Evolutionary conservation across 495 filamentous ascomycete species (phyloP).

Genomic region (Aspergillus egyptiacus): DNA sequence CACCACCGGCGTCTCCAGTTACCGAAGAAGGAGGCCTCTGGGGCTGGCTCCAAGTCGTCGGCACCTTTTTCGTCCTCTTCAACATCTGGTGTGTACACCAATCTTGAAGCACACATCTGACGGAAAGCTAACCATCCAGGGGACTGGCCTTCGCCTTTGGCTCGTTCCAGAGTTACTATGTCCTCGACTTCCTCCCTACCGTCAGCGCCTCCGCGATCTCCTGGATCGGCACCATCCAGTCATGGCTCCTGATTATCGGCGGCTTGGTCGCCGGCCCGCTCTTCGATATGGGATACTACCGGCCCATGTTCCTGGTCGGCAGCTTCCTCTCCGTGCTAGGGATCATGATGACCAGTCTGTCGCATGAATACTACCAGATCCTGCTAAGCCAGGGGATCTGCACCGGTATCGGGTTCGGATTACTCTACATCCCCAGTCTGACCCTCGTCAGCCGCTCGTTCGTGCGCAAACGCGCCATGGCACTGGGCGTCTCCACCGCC

Average conservation of each 20-base stretch:
- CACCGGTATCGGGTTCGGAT: slow-evolving; percentile 30
- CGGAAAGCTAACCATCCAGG: slow-evolving; percentile 7
- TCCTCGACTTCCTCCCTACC: slow-evolving; percentile 22
- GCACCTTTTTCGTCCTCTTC: slow-evolving; percentile 17
- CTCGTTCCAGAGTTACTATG: slow-evolving; percentile 41
- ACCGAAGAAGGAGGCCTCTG: slow-evolving; percentile 8
- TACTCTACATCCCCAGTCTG: slow-evolving; percentile 38
- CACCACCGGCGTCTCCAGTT: no score
- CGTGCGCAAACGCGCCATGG: slow-evolving; percentile 29
- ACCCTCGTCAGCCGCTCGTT: slow-evolving; percentile 39
- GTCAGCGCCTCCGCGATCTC: slow-evolving; percentile 27
- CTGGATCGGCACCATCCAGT: slow-evolving; percentile 44
- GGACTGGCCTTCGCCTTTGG: slow-evolving; percentile 40
- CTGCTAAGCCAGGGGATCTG: slow-evolving; percentile 34
- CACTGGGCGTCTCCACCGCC: slow-evolving; percentile 38
- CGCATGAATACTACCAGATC: slow-evolving; percentile 26
- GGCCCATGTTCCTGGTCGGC: slow-evolving; percentile 22
- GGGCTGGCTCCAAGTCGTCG: slow-evolving; percentile 20
- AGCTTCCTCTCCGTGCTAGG: slow-evolving; percentile 31
- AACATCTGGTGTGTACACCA: slow-evolving; percentile 23
- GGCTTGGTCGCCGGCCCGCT: slow-evolving; percentile 39
- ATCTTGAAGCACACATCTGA: background rate
- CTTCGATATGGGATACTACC: slow-evolving; percentile 39
- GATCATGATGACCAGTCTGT: slow-evolving; percentile 39
- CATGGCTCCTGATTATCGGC: slow-evolving; percentile 32